Base-by-base conservation (phyloP, 257 asterid genomes). In the Eustoma russellianum region DNA sequence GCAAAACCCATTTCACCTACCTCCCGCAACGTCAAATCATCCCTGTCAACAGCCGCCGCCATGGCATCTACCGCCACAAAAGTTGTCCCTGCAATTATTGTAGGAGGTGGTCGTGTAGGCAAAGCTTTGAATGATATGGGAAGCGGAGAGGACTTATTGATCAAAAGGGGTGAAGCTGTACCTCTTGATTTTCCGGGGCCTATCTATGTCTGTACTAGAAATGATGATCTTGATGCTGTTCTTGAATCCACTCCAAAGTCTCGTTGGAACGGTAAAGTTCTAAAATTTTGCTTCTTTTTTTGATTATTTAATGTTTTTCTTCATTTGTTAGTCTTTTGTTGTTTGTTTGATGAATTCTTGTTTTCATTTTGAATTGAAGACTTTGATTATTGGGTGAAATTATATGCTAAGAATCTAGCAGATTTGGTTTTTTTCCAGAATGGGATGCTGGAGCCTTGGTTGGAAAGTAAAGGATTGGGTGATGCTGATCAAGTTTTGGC, bases 361-460 rank as follows among this genome's bases (percentile, higher is more conserved):
- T 6, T 33, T 44, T 9, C 33, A 1, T 34, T 10, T 19, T 43
- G 53, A 24, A 9, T 52, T n/a, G 13, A 52, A 9, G 19, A 53
- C 13, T 48, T 52, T 19, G 11, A 16, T 52, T 38, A 57, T 44
- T 33, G 19, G 41, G 40, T 58, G 56, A 56, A 35, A 72, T 77
- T 74, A 60, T 79, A 9, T 69, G 70, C 78, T 84, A 74, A 79
- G 76, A 68, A 74, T 71, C 78, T 78, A 70, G 95, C 99, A 92
- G 97, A 88, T 70, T 81, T 92, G 91, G 95, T 92, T 59, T 92
- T 91, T 85, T 92, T 92, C 97, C 99, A 92, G 97, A 92, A 92
- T 46, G 99, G 99, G 67, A 88, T 92, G 99, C 74, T 92, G 84
- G 99, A 92, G 74, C 95, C 97, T 7, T 92, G 98, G 98, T 88